Evolutionary conservation across 805 yeast genomes (phyloP).

Genomic region (Metschnikowia matae): DNA sequence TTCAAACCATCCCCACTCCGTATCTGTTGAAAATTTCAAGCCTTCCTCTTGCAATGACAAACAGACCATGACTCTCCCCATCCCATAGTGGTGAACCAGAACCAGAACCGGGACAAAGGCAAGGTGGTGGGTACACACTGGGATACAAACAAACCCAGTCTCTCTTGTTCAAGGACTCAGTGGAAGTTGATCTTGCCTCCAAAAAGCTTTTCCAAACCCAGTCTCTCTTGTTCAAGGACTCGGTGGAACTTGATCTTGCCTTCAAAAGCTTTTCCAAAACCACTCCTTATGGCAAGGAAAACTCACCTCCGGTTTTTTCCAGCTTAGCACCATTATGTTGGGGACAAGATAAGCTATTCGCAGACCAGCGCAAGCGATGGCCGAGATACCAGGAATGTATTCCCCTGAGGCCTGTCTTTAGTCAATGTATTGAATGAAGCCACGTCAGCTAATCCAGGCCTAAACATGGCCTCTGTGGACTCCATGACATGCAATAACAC

Average conservation of each 20-base stretch:
- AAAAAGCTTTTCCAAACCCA: too few relatives aligned
- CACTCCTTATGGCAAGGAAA: not conserved
- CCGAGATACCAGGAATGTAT: not conserved
- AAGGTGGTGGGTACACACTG: not conserved
- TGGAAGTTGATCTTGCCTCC: too few relatives aligned
- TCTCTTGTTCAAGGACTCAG: too few relatives aligned
- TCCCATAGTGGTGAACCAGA: not conserved
- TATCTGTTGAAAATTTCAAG: not conserved
- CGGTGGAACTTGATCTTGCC: not conserved
- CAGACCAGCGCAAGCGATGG: not conserved
- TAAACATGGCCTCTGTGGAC: not conserved
- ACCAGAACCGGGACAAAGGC: not conserved
- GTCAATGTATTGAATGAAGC: not conserved
- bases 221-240: not conserved
- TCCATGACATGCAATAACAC: not conserved
- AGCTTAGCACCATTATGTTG: not conserved
- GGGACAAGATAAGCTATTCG: not conserved
- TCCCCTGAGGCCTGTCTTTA: not conserved
- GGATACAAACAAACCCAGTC: not conserved
- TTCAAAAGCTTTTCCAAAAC: not conserved
- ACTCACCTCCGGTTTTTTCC: not conserved
- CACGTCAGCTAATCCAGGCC: not conserved
- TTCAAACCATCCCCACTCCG: not conserved
- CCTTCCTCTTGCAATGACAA: not conserved
- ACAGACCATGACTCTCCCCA: constrained; percentile 1